These are phyloP conservation scores for Rhizopogon vinicolor DNA, from an alignment of 768 basidiomycete species.

Conservation along the genomic window DNA sequence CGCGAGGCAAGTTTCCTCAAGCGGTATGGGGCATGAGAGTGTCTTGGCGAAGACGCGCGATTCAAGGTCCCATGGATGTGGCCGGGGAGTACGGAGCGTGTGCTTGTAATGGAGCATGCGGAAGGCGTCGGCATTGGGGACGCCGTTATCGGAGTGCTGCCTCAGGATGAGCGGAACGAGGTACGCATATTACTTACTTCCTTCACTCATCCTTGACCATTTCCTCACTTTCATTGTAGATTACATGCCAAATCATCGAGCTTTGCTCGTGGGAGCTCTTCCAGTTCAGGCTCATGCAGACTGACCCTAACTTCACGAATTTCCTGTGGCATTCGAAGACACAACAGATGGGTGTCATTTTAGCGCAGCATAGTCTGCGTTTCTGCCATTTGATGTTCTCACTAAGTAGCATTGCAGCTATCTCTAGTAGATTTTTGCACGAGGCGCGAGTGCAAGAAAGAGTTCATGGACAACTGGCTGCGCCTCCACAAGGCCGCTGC, in stretches of 20 bases:
- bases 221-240: conserved; percentile 41
- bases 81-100: too few relatives aligned
- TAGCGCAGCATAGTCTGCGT: background rate
- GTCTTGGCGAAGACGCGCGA: too few relatives aligned
- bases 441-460: conserved; percentile 76
- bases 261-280: conserved; percentile 90
- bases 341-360: conserved; percentile 44
- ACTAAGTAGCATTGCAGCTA: conserved; percentile 37
- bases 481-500: conserved; percentile 80
- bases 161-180: too few relatives aligned
- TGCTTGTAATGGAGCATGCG: too few relatives aligned
- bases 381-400: background rate
- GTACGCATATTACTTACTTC: too few relatives aligned
- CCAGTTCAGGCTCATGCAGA: conserved; percentile 86
- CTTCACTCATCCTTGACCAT: too few relatives aligned
- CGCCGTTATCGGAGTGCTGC: too few relatives aligned
- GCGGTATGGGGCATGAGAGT: too few relatives aligned
- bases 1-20: too few relatives aligned
- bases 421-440: conserved; percentile 97
- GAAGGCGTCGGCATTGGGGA: too few relatives aligned
- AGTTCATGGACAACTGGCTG: conserved; percentile 89
- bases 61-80: too few relatives aligned
- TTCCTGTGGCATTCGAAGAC: conserved; percentile 81
- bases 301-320: conserved; percentile 40
- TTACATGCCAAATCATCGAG: conserved; percentile 75